Conservation (phyloP, 2,329 filamentous ascomycete species). For the Rasamsonia emersonii region DNA sequence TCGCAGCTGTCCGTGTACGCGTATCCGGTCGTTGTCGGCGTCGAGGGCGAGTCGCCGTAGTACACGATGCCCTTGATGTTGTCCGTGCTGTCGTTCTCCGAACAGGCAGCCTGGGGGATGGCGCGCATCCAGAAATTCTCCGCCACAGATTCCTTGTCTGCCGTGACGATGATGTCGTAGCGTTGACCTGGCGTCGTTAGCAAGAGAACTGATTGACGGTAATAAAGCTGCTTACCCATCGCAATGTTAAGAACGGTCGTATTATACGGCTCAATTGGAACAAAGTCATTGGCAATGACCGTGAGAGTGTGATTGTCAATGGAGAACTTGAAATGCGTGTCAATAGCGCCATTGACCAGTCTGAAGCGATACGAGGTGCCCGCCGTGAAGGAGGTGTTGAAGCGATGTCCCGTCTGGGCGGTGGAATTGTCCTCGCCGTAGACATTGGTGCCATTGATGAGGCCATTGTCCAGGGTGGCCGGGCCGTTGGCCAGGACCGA, state of each 20-base stretch:
- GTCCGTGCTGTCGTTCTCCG: conserved; percentile 28
- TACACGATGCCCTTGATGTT: conserved; percentile 45
- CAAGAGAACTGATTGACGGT: not conserved
- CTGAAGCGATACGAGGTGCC: conserved; percentile 17
- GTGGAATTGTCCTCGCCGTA: conserved; percentile 13
- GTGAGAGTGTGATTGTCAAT: conserved; percentile 47
- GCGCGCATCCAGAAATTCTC: conserved; percentile 35
- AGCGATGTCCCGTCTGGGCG: conserved; percentile 28
- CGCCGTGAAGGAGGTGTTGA: conserved; percentile 40
- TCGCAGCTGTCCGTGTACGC: conserved; percentile 16
- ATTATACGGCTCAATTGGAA: conserved; percentile 49
- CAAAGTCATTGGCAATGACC: conserved; percentile 51
- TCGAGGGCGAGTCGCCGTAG: conserved; percentile 18
- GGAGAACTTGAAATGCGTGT: conserved; percentile 34
- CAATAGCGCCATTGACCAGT: conserved; percentile 17
- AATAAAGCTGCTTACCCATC: conserved; percentile 27
- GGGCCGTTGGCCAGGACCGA: conserved; percentile 13
- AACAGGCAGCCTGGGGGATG: conserved; percentile 35
- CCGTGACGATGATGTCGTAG: conserved; percentile 28
- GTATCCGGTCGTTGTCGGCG: conserved; percentile 12
- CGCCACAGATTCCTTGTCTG: conserved; percentile 13
- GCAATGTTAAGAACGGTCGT: conserved; percentile 39
- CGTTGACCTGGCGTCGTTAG: conserved; percentile 19
- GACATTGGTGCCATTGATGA: conserved; percentile 36
- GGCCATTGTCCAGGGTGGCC: conserved; percentile 35